phyloP scores from a whole-genome alignment of 2,329 filamentous ascomycete species.

The Pyrenophora teres region DNA sequence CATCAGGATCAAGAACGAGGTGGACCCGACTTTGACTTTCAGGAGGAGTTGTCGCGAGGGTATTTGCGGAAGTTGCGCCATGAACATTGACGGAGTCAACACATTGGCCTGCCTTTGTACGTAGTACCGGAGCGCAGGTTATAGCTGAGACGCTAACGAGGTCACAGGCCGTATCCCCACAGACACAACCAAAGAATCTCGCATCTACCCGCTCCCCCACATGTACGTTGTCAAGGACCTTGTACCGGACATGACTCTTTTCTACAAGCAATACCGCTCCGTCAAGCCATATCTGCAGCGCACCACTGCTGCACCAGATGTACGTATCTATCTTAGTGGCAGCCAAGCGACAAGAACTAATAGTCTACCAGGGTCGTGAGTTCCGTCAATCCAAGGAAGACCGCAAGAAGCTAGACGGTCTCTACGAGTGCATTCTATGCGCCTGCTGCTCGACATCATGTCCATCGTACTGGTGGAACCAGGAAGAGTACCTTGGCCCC shows the following conservation, averaged over 20 bases:
- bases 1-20: slow-evolving; percentile 98
- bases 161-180: slow-evolving; percentile 84
- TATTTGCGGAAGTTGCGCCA: slow-evolving; percentile 97
- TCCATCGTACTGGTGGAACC: slow-evolving; percentile 99
- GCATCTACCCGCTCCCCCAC: slow-evolving; percentile 97
- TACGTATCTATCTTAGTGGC: slow-evolving; percentile 55
- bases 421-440: slow-evolving; percentile 99
- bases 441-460: slow-evolving; percentile 99
- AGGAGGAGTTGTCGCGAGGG: slow-evolving; percentile 95
- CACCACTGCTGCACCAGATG: slow-evolving; percentile 80
- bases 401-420: slow-evolving; percentile 93
- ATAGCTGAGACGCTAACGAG: slow-evolving; percentile 14
- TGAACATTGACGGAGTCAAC: slow-evolving; percentile 99
- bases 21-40: slow-evolving; percentile 96
- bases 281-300: slow-evolving; percentile 98
- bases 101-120: slow-evolving; percentile 96
- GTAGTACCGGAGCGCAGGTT: slow-evolving; percentile 44
- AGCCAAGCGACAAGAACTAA: slow-evolving; percentile 17
- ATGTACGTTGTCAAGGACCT: slow-evolving; percentile 99
- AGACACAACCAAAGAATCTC: slow-evolving; percentile 77
- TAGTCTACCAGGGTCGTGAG: slow-evolving; percentile 74
- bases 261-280: slow-evolving; percentile 99
- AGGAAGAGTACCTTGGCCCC: slow-evolving; percentile 96
- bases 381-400: slow-evolving; percentile 89
- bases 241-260: slow-evolving; percentile 94